These are phyloP conservation scores for Coniella lustricola DNA, from an alignment of 2,329 filamentous ascomycete genomes.

Conservation along the genomic window DNA sequence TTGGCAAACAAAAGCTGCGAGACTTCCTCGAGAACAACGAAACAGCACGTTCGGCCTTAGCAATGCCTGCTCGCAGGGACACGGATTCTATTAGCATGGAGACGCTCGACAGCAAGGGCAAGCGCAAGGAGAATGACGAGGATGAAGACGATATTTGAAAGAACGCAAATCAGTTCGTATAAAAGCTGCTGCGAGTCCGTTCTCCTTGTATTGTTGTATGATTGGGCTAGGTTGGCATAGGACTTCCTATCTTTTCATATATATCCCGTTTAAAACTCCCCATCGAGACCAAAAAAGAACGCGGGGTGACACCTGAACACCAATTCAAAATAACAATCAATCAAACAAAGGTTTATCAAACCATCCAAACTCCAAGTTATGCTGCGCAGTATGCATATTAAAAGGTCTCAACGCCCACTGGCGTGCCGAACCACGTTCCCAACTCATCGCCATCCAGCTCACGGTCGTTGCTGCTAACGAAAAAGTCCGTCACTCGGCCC, in stretches of 20 bases:
- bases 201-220: constrained; percentile 2
- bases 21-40: constrained; percentile 88
- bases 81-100: constrained; percentile 50
- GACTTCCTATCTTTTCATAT: constrained; percentile 11
- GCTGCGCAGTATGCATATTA: constrained; percentile 31
- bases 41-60: constrained; percentile 73
- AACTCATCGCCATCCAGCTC: constrained; percentile 57
- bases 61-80: constrained; percentile 53
- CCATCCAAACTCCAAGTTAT: constrained; percentile 11
- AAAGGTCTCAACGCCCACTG: constrained; percentile 64
- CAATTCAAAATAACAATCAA: background rate
- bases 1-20: constrained; percentile 83
- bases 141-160: constrained; percentile 52
- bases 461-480: constrained; percentile 36
- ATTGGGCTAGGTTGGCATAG: constrained; percentile 4
- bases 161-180: constrained; percentile 1
- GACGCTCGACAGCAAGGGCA: constrained; percentile 53
- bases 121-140: constrained; percentile 34
- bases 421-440: constrained; percentile 73
- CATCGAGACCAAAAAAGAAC: background rate
- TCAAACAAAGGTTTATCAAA: background rate
- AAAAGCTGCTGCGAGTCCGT: constrained; percentile 2
- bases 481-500: constrained; percentile 70
- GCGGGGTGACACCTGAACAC: constrained; percentile 3
- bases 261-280: constrained; percentile 4